Evolutionary conservation across 495 filamentous ascomycete species (phyloP).

Genomic region (Neurospora discreta): DNA sequence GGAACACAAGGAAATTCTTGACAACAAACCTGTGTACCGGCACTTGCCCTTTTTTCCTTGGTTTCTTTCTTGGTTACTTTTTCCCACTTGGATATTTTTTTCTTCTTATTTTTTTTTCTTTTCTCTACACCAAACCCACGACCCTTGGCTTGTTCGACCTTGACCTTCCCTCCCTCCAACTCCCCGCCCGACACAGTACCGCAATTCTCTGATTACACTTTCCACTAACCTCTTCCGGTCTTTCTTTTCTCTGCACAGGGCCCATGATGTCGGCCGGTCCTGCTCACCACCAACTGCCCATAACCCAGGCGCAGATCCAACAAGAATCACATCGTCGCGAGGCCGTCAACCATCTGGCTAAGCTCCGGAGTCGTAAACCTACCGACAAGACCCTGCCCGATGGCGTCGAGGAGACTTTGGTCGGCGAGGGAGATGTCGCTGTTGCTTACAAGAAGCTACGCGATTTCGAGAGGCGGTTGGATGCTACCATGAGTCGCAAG

Average conservation of each 20-base stretch:
- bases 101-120: neutral
- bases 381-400: constrained; percentile 93
- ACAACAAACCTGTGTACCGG: neutral
- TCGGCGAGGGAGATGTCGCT: constrained; percentile 63
- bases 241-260: constrained; percentile 12
- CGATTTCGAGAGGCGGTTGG: constrained; percentile 79
- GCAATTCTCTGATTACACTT: neutral
- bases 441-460: constrained; percentile 70
- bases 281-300: constrained; percentile 34
- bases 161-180: neutral
- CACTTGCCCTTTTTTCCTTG: neutral
- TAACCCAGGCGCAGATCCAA: constrained; percentile 45
- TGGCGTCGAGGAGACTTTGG: constrained; percentile 62
- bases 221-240: neutral
- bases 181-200: neutral
- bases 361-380: constrained; percentile 72
- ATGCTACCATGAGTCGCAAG: constrained; percentile 93
- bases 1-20: neutral
- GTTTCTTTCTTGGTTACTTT: neutral
- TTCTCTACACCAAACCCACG: neutral
- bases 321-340: constrained; percentile 44
- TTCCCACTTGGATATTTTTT: neutral
- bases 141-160: neutral
- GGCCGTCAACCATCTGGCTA: constrained; percentile 51
- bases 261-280: constrained; percentile 21